Base-by-base conservation (phyloP, 345 rosid species). In the Erucastrum elatum region DNA sequence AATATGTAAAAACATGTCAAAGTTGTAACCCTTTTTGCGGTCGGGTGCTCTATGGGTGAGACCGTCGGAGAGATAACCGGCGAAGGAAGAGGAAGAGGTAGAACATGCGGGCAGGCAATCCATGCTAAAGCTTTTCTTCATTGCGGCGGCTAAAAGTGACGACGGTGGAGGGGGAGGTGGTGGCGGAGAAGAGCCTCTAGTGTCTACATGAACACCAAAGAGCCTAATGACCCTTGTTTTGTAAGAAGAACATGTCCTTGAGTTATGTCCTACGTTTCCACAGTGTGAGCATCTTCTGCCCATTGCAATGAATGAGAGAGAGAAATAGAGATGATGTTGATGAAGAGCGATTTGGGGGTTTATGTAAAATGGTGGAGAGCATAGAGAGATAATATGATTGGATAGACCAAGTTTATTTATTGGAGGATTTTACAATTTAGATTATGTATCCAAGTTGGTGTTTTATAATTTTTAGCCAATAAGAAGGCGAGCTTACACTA, bases 231-330 rank as follows among this genome's bases (percentile, higher is more conserved):
- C 71, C 63, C 67, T 41, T 74, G 71, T 75, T 53, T 17, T 51
- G 79, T 74, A 55, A 55, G 79, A 74, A 68, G 82, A 75, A 64
- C 83, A 80, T 63, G 83, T 80, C 70, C 83, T 75, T 75, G 83
- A 75, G 83, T 80, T 80, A 64, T 80, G 83, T 21, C 83, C 83
- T 63, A 75, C 13, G 68, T 39, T 80, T 75, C 83, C 79, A 80
- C 83, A 80, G 75, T 75, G 79, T 69, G 83, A 80, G 68, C 83
- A 80, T 80, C 79, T 75, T 41, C 83, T 75, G n/a, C 83, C 79
- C 83, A 80, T 80, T 69, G 67, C 26, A 68, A 69, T 69, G 59
- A 69, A 74, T 53, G 70, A 59, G 51, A 30, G 59, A 41, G 68
- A 31, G 37, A 34, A 41, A 66, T 46, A 65, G 9, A 66, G 73